A percentile compares a stretch with the other conserved stretches of the same genome.
phyloP scores from a whole-genome alignment of 2,329 filamentous ascomycete species.

The Xylaria digitata region DNA sequence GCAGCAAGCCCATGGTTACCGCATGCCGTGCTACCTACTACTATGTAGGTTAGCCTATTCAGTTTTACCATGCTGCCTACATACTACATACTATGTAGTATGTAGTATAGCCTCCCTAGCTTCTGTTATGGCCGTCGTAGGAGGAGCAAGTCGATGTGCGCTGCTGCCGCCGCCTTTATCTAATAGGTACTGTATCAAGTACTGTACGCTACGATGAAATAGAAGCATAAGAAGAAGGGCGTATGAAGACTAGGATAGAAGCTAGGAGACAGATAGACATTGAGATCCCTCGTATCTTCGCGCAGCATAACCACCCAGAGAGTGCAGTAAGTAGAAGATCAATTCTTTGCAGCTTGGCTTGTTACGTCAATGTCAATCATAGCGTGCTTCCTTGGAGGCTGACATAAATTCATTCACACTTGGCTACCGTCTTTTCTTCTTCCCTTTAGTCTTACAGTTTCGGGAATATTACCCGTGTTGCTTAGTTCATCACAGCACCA shows the following conservation, averaged over 20 bases:
- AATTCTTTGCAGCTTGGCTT: not conserved
- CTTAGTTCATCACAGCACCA: not conserved
- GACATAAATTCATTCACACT: constrained; percentile 12
- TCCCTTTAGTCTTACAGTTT: not conserved
- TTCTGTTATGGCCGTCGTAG: not conserved
- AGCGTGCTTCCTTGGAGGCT: constrained; percentile 1
- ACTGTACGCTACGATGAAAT: not conserved
- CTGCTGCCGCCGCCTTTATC: not conserved
- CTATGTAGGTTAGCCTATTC: not conserved
- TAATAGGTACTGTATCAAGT: not conserved
- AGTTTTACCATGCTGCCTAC: not conserved
- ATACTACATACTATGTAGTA: not conserved
- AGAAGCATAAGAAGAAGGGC: too few species aligned
- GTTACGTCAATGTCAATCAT: constrained; percentile 32
- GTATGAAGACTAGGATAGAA: constrained; percentile 1
- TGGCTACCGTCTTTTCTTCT: not conserved
- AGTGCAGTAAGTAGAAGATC: constrained; percentile 6
- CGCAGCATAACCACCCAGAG: constrained; percentile 5
- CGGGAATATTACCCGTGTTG: constrained; percentile 1
- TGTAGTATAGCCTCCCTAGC: not conserved
- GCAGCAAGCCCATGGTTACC: constrained; percentile 16
- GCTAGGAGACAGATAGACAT: constrained; percentile 25
- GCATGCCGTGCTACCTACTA: constrained; percentile 21
- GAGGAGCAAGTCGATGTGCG: not conserved
- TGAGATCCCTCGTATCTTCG: constrained; percentile 25